Evolutionary conservation across 805 yeast genomes (phyloP), one percentile per base, ranked within the genome.

Genomic region (Wickerhamiella siamensis): DNA sequence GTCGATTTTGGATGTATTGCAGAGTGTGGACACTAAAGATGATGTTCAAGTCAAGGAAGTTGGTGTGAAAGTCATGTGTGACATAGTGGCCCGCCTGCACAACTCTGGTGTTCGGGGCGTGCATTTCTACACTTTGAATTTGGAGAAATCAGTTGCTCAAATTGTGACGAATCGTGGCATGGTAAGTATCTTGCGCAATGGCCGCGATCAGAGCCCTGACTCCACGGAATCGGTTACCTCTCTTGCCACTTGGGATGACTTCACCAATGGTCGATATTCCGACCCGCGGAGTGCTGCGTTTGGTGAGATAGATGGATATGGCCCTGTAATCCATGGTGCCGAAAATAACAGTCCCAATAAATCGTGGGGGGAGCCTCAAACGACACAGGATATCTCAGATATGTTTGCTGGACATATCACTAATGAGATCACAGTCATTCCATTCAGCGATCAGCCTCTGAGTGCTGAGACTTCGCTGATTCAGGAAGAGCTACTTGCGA

Each of bases 281-380:
- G 94, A 86, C 62, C 82, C 95, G 0, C 70, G 91, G 53, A 83
- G 95, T 27, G 95, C 96, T 16, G 97, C 97, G 1, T 88, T 82
- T 61, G 98, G 97, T 66, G 96, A 88, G 63, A 83, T 88, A 52
- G 96, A 87, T 59, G 97, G 97, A 24, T 91, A 88, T 59, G 97
- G 97, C 2, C 95, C 96, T 0, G 74, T 81, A 2, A 71, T 91
- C 53, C 87, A 87, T 55, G 57, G 57, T 26, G 77, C 83, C 4
- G 71, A 79, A 5, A 70, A 76, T 10, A 67, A 71, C 31, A 74
- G 70, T 53, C 93, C 93, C 1, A 65, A 70, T 39, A 74, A 72
- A 41, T 65, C 75, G 16, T 87, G 96, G 95, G 95, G 94, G 0
- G 64, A 68, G 41, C 95, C 95, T 4, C 71, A 65, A 26, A 65